Percentiles rank a stretch among this genome's conserved stretches.
These are phyloP conservation scores for Penicillium parvum DNA, from an alignment of 495 filamentous ascomycete species.

Conservation along the genomic window DNA sequence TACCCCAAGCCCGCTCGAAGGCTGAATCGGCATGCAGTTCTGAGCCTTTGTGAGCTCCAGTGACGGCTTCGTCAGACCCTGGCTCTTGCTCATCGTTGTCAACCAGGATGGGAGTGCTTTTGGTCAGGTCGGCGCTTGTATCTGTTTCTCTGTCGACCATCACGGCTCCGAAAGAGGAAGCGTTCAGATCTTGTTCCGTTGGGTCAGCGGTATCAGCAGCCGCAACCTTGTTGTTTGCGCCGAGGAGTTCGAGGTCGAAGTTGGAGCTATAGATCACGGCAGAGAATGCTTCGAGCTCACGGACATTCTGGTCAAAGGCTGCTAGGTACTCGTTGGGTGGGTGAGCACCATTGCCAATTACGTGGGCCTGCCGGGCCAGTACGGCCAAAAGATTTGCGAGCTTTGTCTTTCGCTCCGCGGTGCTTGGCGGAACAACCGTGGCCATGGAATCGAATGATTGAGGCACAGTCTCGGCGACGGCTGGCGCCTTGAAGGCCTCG, in stretches of 20 bases:
- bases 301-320: conserved; percentile 70
- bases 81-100: conserved; percentile 5
- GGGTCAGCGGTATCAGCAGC: conserved; percentile 8
- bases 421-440: conserved; percentile 32
- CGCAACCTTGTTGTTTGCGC: conserved; percentile 19
- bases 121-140: conserved; percentile 1
- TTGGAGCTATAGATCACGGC: conserved; percentile 93
- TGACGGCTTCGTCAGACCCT: neutral
- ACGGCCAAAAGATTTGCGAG: conserved; percentile 85
- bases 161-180: conserved; percentile 22
- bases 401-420: conserved; percentile 56
- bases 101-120: conserved; percentile 11
- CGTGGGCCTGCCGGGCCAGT: conserved; percentile 81
- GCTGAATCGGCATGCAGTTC: conserved; percentile 19
- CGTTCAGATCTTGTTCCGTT: conserved; percentile 13
- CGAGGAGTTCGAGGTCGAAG: conserved; percentile 63
- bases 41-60: neutral
- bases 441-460: conserved; percentile 41
- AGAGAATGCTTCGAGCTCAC: conserved; percentile 88
- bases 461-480: conserved; percentile 38
- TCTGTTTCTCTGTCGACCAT: conserved; percentile 23
- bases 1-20: conserved; percentile 44
- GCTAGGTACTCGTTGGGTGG: conserved; percentile 77
- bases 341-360: conserved; percentile 72
- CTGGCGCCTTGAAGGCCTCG: conserved; percentile 68